Evolutionary conservation across 768 basidiomycete genomes (phyloP).

Genomic region (Xerocomus brunneocitrinus): DNA sequence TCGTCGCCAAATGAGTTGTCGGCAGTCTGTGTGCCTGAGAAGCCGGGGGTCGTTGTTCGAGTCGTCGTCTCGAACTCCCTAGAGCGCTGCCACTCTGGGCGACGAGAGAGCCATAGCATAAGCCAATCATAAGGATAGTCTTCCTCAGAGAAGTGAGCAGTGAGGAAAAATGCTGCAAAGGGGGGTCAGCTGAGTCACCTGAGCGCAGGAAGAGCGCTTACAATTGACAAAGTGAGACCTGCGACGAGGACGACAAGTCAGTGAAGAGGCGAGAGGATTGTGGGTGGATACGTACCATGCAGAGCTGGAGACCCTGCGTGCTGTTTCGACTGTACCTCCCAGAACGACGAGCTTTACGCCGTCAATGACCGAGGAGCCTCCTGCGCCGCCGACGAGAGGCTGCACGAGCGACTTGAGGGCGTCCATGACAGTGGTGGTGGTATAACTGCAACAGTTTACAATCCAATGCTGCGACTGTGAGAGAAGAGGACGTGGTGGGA

Average conservation of each 20-base stretch:
- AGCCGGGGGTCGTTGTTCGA: constrained; percentile 59
- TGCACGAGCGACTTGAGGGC: constrained; percentile 76
- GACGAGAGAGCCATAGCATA: constrained; percentile 84
- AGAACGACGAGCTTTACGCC: constrained; percentile 88
- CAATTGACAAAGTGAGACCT: constrained; percentile 88
- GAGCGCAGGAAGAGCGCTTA: constrained; percentile 36
- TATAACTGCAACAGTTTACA: constrained; percentile 22
- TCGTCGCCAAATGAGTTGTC: constrained; percentile 57
- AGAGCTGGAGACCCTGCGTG: constrained; percentile 73
- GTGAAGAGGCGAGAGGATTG: constrained; percentile 1
- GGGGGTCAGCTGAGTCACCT: constrained; percentile 5
- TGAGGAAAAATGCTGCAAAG: constrained; percentile 72
- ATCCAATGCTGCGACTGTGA: constrained; percentile 37
- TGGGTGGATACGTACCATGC: constrained; percentile 55
- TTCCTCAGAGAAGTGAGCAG: constrained; percentile 86
- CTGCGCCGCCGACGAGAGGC: constrained; percentile 72
- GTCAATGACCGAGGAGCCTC: constrained; percentile 76
- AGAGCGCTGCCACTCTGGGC: constrained; percentile 85
- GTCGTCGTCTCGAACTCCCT: constrained; percentile 89
- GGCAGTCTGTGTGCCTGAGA: constrained; percentile 40
- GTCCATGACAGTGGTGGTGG: constrained; percentile 51
- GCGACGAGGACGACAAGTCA: constrained; percentile 5
- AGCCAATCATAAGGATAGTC: constrained; percentile 90
- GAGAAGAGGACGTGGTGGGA: constrained; percentile 21
- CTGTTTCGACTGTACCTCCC: constrained; percentile 85